Conservation (phyloP, 192 early-diverging fungal genomes). For the Chytriomyces sp. region DNA sequence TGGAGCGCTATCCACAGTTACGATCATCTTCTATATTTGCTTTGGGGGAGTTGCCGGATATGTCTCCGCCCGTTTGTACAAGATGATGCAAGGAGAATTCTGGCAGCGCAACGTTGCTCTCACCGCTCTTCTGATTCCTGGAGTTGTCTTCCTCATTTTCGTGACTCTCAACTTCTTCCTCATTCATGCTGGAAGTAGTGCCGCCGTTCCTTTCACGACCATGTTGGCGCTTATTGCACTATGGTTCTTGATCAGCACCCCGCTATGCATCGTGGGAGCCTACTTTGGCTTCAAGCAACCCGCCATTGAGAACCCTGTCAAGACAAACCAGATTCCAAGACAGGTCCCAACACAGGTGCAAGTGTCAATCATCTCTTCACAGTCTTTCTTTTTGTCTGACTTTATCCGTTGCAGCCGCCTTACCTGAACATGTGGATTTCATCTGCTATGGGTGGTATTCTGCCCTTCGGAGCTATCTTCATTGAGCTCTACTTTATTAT, state of each 20-base stretch:
- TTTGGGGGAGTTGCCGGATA: slow-evolving; percentile 87
- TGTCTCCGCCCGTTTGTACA: slow-evolving; percentile 86
- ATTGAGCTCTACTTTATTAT: slow-evolving; percentile 70
- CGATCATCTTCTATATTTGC: slow-evolving; percentile 88
- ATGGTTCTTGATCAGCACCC: slow-evolving; percentile 83
- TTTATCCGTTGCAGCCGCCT: slow-evolving; percentile 52
- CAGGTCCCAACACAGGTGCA: slow-evolving; percentile 77
- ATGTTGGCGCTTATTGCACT: slow-evolving; percentile 77
- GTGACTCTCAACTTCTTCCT: slow-evolving; percentile 83
- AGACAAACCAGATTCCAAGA: slow-evolving; percentile 90
- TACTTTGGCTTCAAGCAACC: slow-evolving; percentile 78
- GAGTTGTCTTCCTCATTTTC: slow-evolving; percentile 63
- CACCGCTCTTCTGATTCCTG: slow-evolving; percentile 83
- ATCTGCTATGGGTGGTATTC: slow-evolving; percentile 70
- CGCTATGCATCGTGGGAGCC: slow-evolving; percentile 81
- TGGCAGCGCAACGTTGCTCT: slow-evolving; percentile 83
- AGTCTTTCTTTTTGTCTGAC: background rate
- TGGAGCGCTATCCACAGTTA: slow-evolving; percentile 86
- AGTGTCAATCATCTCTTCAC: background rate
- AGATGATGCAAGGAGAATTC: slow-evolving; percentile 88
- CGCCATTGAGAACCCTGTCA: slow-evolving; percentile 82
- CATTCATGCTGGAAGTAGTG: slow-evolving; percentile 81
- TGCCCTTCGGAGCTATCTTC: slow-evolving; percentile 70
- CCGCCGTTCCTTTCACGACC: slow-evolving; percentile 89
- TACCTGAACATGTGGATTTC: slow-evolving; percentile 67